Evolutionary conservation across 345 rosid genomes (phyloP), one percentile per base, ranked within the genome.

Genomic region (Mercurialis annua): DNA sequence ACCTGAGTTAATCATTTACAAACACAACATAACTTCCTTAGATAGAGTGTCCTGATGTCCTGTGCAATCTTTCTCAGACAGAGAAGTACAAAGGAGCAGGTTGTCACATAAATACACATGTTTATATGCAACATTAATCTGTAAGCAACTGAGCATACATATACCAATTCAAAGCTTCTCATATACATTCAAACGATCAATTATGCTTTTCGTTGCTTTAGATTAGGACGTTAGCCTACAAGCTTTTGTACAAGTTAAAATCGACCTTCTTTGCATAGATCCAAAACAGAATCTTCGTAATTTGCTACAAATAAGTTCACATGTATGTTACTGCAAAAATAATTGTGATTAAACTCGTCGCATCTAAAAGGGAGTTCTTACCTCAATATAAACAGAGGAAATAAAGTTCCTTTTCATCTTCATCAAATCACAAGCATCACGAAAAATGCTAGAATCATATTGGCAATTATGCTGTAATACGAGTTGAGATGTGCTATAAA

Each of bases 1-100:
- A 76, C 93, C 92, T 85, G 79, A 57, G 65, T 46, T 62, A 31
- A 20, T 49, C 36, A 43, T 66, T 26, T 29, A 59, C 23, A 46
- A 73, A 62, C 52, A 67, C 10, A 70, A 52, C 33, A 71, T 26
- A 68, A 34, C 24, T 11, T 34, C 21, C 47, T 47, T 50, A 54
- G 18, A 31, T 16, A 31, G 10, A 15, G 38, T 5, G 16, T 15
- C 23, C 46, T 36, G 17, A 33, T 27, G 27, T 38, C 40, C 40
- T 36, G 40, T 36, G 4, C 40, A 34, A 6, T n/a, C 6, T 54
- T 38, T 65, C 54, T 2, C 20, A 43, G 23, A 21, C 5, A n/a
- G 47, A 59, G 44, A 36, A 4, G 63, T 20, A 52, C 27, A 52
- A n/a, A n/a, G n/a, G n/a, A n/a, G n/a, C n/a, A n/a, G n/a, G n/a